phyloP scores from a whole-genome alignment of 306 rosid genomes.

The Geum urbanum region DNA sequence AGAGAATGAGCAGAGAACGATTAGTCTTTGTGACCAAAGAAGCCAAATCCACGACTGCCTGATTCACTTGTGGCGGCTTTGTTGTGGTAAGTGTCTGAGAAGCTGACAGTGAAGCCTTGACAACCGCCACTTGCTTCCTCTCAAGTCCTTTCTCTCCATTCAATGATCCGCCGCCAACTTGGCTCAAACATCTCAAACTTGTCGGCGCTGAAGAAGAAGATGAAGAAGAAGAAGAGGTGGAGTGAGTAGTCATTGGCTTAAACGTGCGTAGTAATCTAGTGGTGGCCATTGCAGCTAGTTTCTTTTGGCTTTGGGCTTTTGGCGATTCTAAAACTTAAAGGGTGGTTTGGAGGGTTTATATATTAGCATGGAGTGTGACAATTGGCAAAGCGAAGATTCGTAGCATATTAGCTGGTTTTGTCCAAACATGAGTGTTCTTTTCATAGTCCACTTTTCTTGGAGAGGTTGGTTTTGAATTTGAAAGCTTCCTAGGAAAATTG shows the following conservation, averaged over 20 bases:
- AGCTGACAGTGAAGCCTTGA: slow-evolving; percentile 17
- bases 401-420: slow-evolving; percentile 29
- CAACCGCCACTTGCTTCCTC: slow-evolving; percentile 13
- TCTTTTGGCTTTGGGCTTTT: neutral
- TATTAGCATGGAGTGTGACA: neutral
- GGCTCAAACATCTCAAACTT: slow-evolving; percentile 10
- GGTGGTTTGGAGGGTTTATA: slow-evolving; percentile 11
- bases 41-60: slow-evolving; percentile 20
- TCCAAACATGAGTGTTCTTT: slow-evolving; percentile 7
- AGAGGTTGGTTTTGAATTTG: slow-evolving; percentile 17
- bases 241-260: slow-evolving; percentile 22
- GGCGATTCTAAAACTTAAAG: neutral
- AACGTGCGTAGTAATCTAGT: slow-evolving; percentile 26
- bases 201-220: neutral
- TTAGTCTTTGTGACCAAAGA: slow-evolving; percentile 12
- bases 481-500: neutral
- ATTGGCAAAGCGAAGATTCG: slow-evolving; percentile 27
- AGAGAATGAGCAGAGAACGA: slow-evolving; percentile 11
- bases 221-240: slow-evolving; percentile 16
- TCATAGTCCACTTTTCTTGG: slow-evolving; percentile 14
- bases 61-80: neutral
- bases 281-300: slow-evolving; percentile 30
- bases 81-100: neutral
- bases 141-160: slow-evolving; percentile 10
- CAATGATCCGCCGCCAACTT: neutral